phyloP scores from a whole-genome alignment of 225 moss, liverwort and hornwort genomes.

The Takakia lepidozioides region DNA sequence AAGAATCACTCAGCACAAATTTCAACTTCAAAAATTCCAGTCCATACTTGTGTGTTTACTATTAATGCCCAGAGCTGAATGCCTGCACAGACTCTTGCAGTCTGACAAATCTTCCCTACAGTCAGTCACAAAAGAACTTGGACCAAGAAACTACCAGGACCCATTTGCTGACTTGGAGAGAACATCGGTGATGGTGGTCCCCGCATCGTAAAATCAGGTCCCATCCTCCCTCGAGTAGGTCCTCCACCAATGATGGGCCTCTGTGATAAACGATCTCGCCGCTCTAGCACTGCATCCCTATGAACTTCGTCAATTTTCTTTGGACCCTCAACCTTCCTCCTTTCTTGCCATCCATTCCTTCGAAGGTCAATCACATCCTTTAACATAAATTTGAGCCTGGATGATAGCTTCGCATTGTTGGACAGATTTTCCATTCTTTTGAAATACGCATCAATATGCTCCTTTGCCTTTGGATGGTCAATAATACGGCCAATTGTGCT shows the following conservation, averaged over 20 bases:
- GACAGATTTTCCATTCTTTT: slow-evolving; percentile 35
- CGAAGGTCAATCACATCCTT: slow-evolving; percentile 48
- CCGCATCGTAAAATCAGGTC: slow-evolving; percentile 67
- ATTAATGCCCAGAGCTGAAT: too few relatives aligned
- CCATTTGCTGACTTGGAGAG: slow-evolving; percentile 52
- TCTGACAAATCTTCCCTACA: too few relatives aligned
- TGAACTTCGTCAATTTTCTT: slow-evolving; percentile 95
- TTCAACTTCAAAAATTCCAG: too few relatives aligned
- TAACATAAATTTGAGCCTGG: slow-evolving; percentile 44
- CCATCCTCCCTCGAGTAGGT: slow-evolving; percentile 47
- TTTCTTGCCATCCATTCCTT: slow-evolving; percentile 37
- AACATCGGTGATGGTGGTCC: slow-evolving; percentile 70
- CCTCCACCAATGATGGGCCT: slow-evolving; percentile 57
- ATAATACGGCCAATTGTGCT: slow-evolving; percentile 50
- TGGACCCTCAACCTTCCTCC: slow-evolving; percentile 54
- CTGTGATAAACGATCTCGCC: slow-evolving; percentile 60
- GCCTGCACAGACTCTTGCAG: too few relatives aligned
- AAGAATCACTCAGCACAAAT: too few relatives aligned
- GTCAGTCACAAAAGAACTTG: too few relatives aligned
- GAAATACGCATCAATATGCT: slow-evolving; percentile 50
- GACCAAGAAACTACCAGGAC: slow-evolving; percentile 52
- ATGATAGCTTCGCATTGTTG: slow-evolving; percentile 37
- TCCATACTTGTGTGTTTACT: too few relatives aligned
- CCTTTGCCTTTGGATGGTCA: slow-evolving; percentile 44
- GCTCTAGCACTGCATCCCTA: slow-evolving; percentile 87